phyloP scores from a whole-genome alignment of 2,329 filamentous ascomycete genomes.

The Fusarium fujikuroi region DNA sequence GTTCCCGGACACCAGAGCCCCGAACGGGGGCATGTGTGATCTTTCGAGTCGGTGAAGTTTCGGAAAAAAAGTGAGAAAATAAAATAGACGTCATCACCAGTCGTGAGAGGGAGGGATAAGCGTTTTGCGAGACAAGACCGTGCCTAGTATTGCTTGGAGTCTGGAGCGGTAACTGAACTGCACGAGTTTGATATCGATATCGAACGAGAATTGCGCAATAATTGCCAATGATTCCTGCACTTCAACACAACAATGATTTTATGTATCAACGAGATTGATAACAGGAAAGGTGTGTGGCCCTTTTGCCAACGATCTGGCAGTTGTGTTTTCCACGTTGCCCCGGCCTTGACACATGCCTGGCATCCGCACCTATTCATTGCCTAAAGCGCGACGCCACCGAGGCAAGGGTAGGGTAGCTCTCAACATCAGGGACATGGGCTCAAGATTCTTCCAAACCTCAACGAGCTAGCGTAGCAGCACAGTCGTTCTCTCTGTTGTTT shows the following conservation, averaged over 20 bases:
- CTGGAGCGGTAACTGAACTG: not conserved
- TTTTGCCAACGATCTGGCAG: conserved; percentile 24
- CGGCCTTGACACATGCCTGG: conserved; percentile 26
- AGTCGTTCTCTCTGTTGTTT: conserved; percentile 23
- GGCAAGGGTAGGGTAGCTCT: conserved; percentile 28
- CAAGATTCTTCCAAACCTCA: conserved; percentile 18
- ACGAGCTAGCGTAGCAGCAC: conserved; percentile 21
- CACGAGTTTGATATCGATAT: not conserved
- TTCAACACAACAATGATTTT: not conserved
- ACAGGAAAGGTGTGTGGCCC: conserved; percentile 24
- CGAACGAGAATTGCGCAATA: conserved; percentile 1
- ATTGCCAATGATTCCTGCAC: not conserved
- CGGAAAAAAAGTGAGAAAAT: conserved; percentile 36
- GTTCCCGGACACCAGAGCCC: not conserved
- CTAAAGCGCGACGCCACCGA: conserved; percentile 41
- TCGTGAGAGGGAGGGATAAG: conserved; percentile 13
- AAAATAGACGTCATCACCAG: conserved; percentile 33
- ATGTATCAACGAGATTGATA: conserved; percentile 41
- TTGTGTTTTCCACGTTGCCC: conserved; percentile 34
- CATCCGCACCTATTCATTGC: conserved; percentile 29
- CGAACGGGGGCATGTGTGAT: conserved; percentile 28
- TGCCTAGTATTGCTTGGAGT: not conserved
- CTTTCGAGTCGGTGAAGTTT: conserved; percentile 45
- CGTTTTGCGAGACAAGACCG: conserved; percentile 29
- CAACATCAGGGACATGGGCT: not conserved